phyloP scores from a whole-genome alignment of 495 filamentous ascomycete species.

The Neurospora africana region DNA sequence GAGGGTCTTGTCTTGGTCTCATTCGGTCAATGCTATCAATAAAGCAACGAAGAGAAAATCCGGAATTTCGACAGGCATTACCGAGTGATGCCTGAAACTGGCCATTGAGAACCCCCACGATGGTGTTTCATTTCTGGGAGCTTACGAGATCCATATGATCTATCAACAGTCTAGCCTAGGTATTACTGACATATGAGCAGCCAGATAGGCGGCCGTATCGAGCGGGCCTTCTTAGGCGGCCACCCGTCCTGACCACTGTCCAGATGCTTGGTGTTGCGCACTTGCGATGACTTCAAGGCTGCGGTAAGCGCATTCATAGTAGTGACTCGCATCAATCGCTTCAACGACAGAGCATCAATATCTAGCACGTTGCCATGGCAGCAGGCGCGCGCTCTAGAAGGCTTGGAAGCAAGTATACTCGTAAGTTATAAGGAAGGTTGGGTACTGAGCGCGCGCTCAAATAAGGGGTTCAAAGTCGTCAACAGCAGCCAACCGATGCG shows the following conservation, averaged over 20 bases:
- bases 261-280: neutral
- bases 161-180: neutral
- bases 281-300: neutral
- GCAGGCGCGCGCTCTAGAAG: conserved; percentile 25
- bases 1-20: neutral
- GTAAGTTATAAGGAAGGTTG: neutral
- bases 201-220: neutral
- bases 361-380: conserved; percentile 3
- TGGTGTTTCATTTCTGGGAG: neutral
- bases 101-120: neutral
- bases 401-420: neutral
- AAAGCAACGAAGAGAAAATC: neutral
- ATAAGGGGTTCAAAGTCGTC: neutral
- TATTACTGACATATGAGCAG: neutral
- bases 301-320: neutral
- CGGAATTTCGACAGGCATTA: neutral
- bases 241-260: neutral
- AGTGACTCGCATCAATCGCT: neutral
- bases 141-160: neutral
- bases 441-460: neutral
- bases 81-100: neutral
- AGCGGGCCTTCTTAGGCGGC: neutral
- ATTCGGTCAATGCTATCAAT: neutral
- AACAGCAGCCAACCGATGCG: conserved; percentile 14
- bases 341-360: neutral